Conservation (phyloP, 2,329 filamentous ascomycete genomes). For the Aspergillaceae sp. region DNA sequence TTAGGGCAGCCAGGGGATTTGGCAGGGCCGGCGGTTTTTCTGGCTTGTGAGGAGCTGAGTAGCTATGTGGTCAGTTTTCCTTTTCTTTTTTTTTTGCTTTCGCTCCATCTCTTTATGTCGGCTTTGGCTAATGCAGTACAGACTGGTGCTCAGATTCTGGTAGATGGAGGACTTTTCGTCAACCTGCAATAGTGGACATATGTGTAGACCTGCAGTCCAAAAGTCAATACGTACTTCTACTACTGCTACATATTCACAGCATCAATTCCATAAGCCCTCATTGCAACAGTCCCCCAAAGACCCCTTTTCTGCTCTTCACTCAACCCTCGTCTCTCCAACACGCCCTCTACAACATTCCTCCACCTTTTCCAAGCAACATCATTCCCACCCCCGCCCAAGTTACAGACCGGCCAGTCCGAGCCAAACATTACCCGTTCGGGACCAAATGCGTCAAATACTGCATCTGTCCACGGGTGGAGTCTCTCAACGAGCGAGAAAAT, state of each 20-base stretch:
- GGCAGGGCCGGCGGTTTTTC: conserved; percentile 74
- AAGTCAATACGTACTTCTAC: too few relatives aligned
- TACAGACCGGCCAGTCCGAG: conserved; percentile 90
- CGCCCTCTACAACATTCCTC: conserved; percentile 59
- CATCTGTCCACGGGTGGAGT: conserved; percentile 62
- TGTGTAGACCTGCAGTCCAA: too few relatives aligned
- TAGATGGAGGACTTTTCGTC: conserved; percentile 83
- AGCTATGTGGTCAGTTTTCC: conserved; percentile 54
- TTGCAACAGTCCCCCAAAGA: conserved; percentile 66
- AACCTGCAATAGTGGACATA: conserved; percentile 58
- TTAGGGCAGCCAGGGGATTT: conserved; percentile 66
- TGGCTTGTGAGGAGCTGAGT: conserved; percentile 70
- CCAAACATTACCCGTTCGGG: conserved; percentile 73
- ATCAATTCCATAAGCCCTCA: conserved; percentile 53
- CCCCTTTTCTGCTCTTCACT: conserved; percentile 52
- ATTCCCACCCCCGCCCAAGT: conserved; percentile 51
- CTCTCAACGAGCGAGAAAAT: conserved; percentile 42
- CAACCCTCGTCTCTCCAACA: conserved; percentile 48
- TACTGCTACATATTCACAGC: conserved; percentile 5
- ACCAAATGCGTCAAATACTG: conserved; percentile 64
- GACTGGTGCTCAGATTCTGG: conserved; percentile 72
- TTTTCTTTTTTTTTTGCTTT: conserved; percentile 1
- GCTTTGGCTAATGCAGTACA: conserved; percentile 12
- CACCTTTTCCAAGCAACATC: conserved; percentile 65
- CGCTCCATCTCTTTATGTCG: background rate